Evolutionary conservation across 495 filamentous ascomycete species (phyloP).

Genomic region (Podospora tetraspora): DNA sequence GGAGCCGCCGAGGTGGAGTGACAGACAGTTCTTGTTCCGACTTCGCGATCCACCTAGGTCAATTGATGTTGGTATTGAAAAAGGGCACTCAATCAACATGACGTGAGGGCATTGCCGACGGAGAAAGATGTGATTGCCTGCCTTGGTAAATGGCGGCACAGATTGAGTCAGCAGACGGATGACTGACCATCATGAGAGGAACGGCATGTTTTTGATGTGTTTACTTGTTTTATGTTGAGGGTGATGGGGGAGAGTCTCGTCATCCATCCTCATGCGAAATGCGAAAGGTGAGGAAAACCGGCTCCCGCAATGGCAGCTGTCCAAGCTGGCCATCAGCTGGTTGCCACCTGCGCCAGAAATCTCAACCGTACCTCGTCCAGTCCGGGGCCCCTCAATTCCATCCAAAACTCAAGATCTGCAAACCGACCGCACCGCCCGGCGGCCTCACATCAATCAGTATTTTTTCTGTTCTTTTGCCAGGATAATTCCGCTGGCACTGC

Average conservation of each 20-base stretch:
- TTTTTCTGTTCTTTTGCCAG: neutral
- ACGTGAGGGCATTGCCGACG: neutral
- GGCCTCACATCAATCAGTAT: neutral
- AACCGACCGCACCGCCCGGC: neutral
- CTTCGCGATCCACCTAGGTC: neutral
- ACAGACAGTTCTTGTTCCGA: neutral
- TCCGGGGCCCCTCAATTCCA: slow-evolving; percentile 2
- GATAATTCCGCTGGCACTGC: neutral
- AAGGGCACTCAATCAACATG: neutral
- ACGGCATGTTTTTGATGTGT: neutral
- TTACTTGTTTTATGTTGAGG: neutral
- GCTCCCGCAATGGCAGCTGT: neutral
- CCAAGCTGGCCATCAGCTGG: neutral
- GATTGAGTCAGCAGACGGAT: neutral
- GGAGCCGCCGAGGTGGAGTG: neutral
- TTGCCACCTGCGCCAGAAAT: neutral
- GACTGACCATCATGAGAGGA: neutral
- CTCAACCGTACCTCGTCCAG: neutral
- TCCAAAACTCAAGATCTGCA: slow-evolving; percentile 10
- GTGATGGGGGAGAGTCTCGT: neutral
- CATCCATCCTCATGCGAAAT: neutral
- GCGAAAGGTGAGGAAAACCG: neutral
- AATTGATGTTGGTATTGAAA: neutral
- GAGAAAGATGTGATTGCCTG: neutral
- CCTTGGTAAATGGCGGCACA: neutral